Conservation (phyloP, 352 stramenopile genomes). For the Phytophthora megakarya region DNA sequence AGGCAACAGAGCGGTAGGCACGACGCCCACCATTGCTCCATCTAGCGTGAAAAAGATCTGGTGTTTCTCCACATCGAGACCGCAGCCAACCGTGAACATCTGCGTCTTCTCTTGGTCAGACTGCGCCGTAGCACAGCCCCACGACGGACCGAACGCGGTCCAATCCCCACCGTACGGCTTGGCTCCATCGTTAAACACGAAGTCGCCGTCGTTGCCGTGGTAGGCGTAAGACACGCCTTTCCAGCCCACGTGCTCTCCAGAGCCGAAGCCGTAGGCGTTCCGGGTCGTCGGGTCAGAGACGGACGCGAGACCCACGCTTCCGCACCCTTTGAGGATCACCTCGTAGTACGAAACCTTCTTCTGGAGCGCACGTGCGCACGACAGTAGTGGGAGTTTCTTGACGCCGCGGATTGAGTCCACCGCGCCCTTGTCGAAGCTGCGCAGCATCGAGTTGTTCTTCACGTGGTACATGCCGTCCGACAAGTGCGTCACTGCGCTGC, state of each 20-base stretch:
- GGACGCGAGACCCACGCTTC: slow-evolving; percentile 77
- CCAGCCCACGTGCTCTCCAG: slow-evolving; percentile 83
- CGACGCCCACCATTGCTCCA: slow-evolving; percentile 61
- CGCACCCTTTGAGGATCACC: slow-evolving; percentile 70
- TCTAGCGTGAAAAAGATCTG: slow-evolving; percentile 86
- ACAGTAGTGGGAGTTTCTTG: slow-evolving; percentile 52
- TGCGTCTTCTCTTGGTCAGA: slow-evolving; percentile 21
- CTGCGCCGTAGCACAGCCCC: slow-evolving; percentile 44
- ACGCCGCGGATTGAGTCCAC: slow-evolving; percentile 76
- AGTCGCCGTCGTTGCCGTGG: slow-evolving; percentile 86
- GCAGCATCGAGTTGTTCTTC: slow-evolving; percentile 86
- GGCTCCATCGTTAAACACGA: slow-evolving; percentile 81
- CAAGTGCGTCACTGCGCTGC: slow-evolving; percentile 50
- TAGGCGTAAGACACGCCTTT: slow-evolving; percentile 83
- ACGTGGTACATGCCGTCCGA: slow-evolving; percentile 52
- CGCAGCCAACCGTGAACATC: slow-evolving; percentile 73
- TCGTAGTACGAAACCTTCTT: slow-evolving; percentile 79
- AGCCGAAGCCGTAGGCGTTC: slow-evolving; percentile 80
- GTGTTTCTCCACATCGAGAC: slow-evolving; percentile 56
- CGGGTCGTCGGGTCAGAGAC: slow-evolving; percentile 58
- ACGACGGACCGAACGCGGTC: slow-evolving; percentile 71
- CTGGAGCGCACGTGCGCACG: slow-evolving; percentile 60
- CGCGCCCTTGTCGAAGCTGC: slow-evolving; percentile 65
- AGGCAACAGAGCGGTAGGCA: slow-evolving; percentile 46
- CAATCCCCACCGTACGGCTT: slow-evolving; percentile 74